Evolutionary conservation across 352 stramenopile genomes (phyloP).

Genomic region (Elongisporangium undulatum): DNA sequence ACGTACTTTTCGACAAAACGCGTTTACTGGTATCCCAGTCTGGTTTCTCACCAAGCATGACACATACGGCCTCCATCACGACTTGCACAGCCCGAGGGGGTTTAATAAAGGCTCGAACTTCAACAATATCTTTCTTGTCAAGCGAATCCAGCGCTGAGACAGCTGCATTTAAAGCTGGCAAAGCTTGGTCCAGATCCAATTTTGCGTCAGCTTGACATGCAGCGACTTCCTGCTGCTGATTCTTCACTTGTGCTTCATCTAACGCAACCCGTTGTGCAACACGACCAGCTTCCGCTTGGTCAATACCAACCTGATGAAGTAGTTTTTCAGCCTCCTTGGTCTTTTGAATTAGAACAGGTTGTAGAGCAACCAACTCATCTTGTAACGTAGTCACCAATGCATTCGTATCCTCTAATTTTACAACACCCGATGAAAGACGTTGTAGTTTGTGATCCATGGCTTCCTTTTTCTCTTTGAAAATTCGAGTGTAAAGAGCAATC

Average conservation of each 20-base stretch:
- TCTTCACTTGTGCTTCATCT: slow-evolving; percentile 60
- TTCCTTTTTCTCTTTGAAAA: slow-evolving; percentile 55
- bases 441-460: slow-evolving; percentile 40
- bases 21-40: slow-evolving; percentile 86
- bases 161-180: slow-evolving; percentile 72
- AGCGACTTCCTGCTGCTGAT: slow-evolving; percentile 58
- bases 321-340: slow-evolving; percentile 56
- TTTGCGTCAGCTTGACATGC: slow-evolving; percentile 69
- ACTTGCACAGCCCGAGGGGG: slow-evolving; percentile 77
- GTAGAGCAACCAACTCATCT: slow-evolving; percentile 79
- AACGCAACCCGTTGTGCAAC: slow-evolving; percentile 48
- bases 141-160: slow-evolving; percentile 73
- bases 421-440: slow-evolving; percentile 50
- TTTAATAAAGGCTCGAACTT: slow-evolving; percentile 86
- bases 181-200: slow-evolving; percentile 59
- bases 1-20: slow-evolving; percentile 60
- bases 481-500: slow-evolving; percentile 80
- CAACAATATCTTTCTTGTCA: slow-evolving; percentile 85
- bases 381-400: slow-evolving; percentile 52
- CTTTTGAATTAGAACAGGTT: slow-evolving; percentile 68
- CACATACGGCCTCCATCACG: slow-evolving; percentile 87
- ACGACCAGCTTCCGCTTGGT: slow-evolving; percentile 44
- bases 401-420: slow-evolving; percentile 76
- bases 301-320: slow-evolving; percentile 52
- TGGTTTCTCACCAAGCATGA: slow-evolving; percentile 80